Evolutionary conservation across 2,329 filamentous ascomycete species (phyloP).

Genomic region (Fusarium multiceps): DNA sequence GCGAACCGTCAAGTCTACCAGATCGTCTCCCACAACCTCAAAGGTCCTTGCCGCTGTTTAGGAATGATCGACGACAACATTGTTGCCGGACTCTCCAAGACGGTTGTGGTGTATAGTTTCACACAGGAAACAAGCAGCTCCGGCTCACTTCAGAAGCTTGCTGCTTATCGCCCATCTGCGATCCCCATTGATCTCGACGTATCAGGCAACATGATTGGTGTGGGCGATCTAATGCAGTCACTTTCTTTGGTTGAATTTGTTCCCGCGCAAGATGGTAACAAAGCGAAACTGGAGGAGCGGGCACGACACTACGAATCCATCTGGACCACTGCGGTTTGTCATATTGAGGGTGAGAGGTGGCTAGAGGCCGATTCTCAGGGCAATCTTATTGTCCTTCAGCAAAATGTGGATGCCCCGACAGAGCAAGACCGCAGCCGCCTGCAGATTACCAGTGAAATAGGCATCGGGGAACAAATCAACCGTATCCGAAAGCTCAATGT

Average conservation of each 20-base stretch:
- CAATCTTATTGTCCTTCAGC: slow-evolving; percentile 83
- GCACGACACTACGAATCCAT: slow-evolving; percentile 83
- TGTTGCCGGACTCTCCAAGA: slow-evolving; percentile 90
- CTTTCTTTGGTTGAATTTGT: slow-evolving; percentile 80
- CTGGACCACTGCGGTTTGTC: slow-evolving; percentile 83
- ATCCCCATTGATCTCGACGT: slow-evolving; percentile 85
- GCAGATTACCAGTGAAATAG: slow-evolving; percentile 81
- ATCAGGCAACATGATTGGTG: slow-evolving; percentile 78
- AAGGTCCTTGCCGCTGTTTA: slow-evolving; percentile 83
- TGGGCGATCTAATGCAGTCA: slow-evolving; percentile 95
- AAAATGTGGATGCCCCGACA: slow-evolving; percentile 78
- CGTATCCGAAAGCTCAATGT: slow-evolving; percentile 81
- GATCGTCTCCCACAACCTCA: slow-evolving; percentile 75
- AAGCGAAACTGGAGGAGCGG: slow-evolving; percentile 75
- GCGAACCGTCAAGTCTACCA: slow-evolving; percentile 78
- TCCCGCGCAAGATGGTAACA: slow-evolving; percentile 65
- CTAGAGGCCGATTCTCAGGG: slow-evolving; percentile 88
- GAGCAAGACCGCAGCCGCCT: slow-evolving; percentile 78
- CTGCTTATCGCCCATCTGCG: slow-evolving; percentile 83
- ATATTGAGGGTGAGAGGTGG: slow-evolving; percentile 79
- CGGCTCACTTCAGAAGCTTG: slow-evolving; percentile 74
- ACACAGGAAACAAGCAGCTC: slow-evolving; percentile 65
- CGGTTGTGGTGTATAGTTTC: slow-evolving; percentile 72
- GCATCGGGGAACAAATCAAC: slow-evolving; percentile 94
- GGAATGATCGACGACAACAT: slow-evolving; percentile 80